phyloP scores from a whole-genome alignment of 495 filamentous ascomycete species.

The Haplographium delicatum region DNA sequence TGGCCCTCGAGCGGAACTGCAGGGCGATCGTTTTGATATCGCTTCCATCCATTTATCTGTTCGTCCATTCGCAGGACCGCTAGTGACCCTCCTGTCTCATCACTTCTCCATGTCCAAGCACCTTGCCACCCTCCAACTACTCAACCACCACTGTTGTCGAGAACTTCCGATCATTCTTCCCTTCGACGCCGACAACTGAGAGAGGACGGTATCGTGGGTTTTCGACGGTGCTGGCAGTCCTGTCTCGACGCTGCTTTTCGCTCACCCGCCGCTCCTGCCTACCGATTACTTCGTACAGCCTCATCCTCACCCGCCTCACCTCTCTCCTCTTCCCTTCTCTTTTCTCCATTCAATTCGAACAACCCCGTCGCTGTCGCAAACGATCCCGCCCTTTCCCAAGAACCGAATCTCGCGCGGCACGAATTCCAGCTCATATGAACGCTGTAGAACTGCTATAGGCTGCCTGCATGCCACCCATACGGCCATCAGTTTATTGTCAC shows the following conservation, averaged over 20 bases:
- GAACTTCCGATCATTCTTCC: not conserved
- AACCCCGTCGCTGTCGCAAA: constrained; percentile 18
- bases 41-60: no score
- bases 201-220: no score
- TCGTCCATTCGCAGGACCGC: constrained; percentile 3
- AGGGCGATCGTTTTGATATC: no score
- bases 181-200: no score
- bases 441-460: constrained; percentile 15
- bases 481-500: constrained; percentile 22
- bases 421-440: constrained; percentile 21
- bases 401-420: constrained; percentile 18
- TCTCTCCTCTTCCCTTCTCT: no score
- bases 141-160: not conserved
- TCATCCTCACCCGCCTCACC: no score
- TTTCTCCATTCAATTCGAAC: constrained; percentile 10
- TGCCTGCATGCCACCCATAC: constrained; percentile 17
- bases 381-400: constrained; percentile 6
- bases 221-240: not conserved
- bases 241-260: not conserved
- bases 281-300: constrained; percentile 11
- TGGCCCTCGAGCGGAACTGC: no score
- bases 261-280: constrained; percentile 6
- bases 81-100: constrained; percentile 2
- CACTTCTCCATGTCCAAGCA: constrained; percentile 8
- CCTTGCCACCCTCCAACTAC: not conserved